These are phyloP conservation scores for Pleurotus tuoliensis DNA, from an alignment of 768 basidiomycete genomes.

Conservation along the genomic window DNA sequence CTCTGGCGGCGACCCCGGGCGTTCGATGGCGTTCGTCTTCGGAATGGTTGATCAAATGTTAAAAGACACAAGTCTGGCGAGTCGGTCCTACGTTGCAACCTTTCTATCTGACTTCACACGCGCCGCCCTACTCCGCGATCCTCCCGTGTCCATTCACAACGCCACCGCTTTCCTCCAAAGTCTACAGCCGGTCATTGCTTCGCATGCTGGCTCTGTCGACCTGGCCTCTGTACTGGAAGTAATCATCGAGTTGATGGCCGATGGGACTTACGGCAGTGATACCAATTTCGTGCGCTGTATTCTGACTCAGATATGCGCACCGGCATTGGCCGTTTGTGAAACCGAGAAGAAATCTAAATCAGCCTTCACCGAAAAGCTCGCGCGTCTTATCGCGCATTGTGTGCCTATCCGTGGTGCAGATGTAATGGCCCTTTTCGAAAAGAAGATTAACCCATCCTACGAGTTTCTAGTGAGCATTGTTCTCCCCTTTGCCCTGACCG, in stretches of 20 bases:
- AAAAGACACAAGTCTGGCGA: not conserved
- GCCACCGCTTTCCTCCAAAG: conserved; percentile 50
- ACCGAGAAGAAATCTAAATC: conserved; percentile 36
- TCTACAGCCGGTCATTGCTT: conserved; percentile 51
- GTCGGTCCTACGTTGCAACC: conserved; percentile 29
- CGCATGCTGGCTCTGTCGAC: conserved; percentile 46
- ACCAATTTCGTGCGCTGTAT: conserved; percentile 43
- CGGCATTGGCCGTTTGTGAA: conserved; percentile 45
- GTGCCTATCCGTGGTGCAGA: conserved; percentile 49
- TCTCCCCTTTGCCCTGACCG: conserved; percentile 52
- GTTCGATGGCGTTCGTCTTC: not conserved
- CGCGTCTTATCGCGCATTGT: conserved; percentile 38
- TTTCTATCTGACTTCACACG: conserved; percentile 54
- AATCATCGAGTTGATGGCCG: conserved; percentile 39
- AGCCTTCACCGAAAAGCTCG: conserved; percentile 35
- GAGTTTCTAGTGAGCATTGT: conserved; percentile 62
- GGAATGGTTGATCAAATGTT: conserved; percentile 2
- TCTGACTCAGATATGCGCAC: conserved; percentile 40
- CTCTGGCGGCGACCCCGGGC: conserved; percentile 37
- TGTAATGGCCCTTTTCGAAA: conserved; percentile 53
- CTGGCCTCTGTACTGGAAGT: conserved; percentile 55
- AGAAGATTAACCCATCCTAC: conserved; percentile 43
- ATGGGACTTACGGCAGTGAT: conserved; percentile 50
- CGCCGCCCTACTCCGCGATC: conserved; percentile 44
- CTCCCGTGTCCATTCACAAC: conserved; percentile 40